Evolutionary conservation across 140 eudicot genomes (phyloP), one percentile per base, ranked within the genome.

Genomic region (Erigeron philadelphicus): DNA sequence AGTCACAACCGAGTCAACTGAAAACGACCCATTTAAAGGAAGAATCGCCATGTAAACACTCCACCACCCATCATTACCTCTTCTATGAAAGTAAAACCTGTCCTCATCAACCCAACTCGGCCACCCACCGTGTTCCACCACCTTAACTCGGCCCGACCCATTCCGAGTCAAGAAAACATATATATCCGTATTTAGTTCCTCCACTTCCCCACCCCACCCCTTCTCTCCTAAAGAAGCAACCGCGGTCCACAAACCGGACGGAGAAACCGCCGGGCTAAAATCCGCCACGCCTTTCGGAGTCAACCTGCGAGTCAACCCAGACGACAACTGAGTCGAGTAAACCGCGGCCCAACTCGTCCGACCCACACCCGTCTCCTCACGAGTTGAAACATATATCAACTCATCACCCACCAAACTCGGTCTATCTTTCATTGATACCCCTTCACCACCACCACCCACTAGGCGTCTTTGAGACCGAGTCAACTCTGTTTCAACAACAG

Each of bases 61-160:
- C 96, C 96, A 92, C 96, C 98, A 92, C 11, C 93, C 96, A 66
- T 92, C 98, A 0, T 83, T 90, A 56, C 95, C 80, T 45, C 85
- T 78, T 61, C 96, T 72, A 17, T 92, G 96, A 65, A 88, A 92
- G 57, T 77, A 92, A 21, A 92, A 12, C 21, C 81, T 81, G 0
- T 74, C 77, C 19, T 92, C 98, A 19, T 88, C 95, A 0, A 58
- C 84, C 98, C 98, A 92, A 72, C 84, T 84, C 79, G 98, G 98
- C 96, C 96, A 92, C 63, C 98, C 98, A 13, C 96, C 98, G 55
- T 88, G 98, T 67, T 92, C 92, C 57, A 86, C 82, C 17, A 88
- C 77, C 78, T 92, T 92, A 53, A 92, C 98, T 65, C 96, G 93
- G 15, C 63, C 52, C 8, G 85, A 84, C 78, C 98, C 96, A 76